A percentile compares a stretch with the other conserved stretches of the same genome.
Evolutionary conservation across 1,284 basidiomycete species (phyloP).

Genomic region (Malassezia globosa): DNA sequence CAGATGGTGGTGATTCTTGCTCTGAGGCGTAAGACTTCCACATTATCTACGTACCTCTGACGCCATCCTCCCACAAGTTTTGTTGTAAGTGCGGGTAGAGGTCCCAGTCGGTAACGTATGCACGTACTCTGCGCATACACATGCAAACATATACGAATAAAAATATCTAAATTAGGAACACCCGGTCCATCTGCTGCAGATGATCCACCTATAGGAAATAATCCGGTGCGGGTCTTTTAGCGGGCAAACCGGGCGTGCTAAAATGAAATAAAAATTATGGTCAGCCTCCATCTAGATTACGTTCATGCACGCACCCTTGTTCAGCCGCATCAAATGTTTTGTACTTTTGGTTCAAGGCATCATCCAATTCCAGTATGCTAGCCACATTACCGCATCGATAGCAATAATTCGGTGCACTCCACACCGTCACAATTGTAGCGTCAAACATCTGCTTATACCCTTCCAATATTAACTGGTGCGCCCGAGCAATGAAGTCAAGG

Average conservation of each 20-base stretch:
- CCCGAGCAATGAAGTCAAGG: conserved; percentile 87
- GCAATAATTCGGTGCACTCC: conserved; percentile 98
- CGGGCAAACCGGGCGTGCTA: conserved; percentile 34
- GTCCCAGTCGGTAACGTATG: too few species aligned
- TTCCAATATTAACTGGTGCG: conserved; percentile 93
- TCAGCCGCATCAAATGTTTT: conserved; percentile 39
- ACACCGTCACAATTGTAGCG: conserved; percentile 86
- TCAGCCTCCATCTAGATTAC: not conserved
- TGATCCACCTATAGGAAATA: conserved; percentile 34
- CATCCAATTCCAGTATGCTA: conserved; percentile 40
- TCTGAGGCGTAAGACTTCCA: not conserved
- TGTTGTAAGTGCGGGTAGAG: not conserved
- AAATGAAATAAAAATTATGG: not conserved
- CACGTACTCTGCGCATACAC: not conserved
- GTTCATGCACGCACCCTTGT: conserved; percentile 21
- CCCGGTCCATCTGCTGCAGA: too few species aligned
- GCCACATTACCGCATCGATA: conserved; percentile 53
- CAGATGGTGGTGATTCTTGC: not conserved
- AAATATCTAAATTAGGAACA: too few species aligned
- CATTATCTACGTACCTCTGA: conserved; percentile 1
- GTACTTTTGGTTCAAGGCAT: conserved; percentile 43
- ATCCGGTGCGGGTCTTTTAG: conserved; percentile 37
- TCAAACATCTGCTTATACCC: conserved; percentile 99
- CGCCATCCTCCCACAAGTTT: too few species aligned
- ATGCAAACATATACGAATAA: too few species aligned